Percentiles rank a stretch among this genome's conserved stretches.
Conservation (phyloP, 2,329 filamentous ascomycete species). For the Cladophialophora chaetospira region DNA sequence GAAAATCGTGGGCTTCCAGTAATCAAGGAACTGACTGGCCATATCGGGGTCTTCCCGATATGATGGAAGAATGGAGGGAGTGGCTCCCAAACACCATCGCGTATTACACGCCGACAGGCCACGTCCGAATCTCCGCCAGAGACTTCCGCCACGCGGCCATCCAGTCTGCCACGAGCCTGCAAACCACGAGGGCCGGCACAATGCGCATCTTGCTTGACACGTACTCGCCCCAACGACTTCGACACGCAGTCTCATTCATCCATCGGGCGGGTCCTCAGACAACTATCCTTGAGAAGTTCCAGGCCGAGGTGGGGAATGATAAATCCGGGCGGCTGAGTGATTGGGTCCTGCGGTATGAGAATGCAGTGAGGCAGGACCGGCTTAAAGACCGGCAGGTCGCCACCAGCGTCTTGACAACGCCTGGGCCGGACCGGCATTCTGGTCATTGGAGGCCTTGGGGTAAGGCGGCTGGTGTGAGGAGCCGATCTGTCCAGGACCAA, state of each 20-base stretch:
- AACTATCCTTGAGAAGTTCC: constrained; percentile 1
- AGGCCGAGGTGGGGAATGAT: constrained; percentile 12
- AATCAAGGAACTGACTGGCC: constrained; percentile 37
- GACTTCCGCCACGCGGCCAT: constrained; percentile 20
- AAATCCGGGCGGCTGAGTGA: constrained; percentile 2
- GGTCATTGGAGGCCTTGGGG: constrained; percentile 18
- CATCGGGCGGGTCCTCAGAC: neutral
- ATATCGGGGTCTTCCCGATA: constrained; percentile 43
- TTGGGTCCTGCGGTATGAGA: constrained; percentile 17
- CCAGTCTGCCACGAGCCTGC: constrained; percentile 13
- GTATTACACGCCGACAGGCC: constrained; percentile 44
- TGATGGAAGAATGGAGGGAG: constrained; percentile 52
- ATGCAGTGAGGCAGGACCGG: constrained; percentile 3
- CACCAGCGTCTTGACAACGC: neutral
- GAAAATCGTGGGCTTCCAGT: constrained; percentile 26
- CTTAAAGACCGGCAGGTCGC: constrained; percentile 7
- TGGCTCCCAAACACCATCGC: constrained; percentile 46
- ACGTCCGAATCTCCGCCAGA: constrained; percentile 35
- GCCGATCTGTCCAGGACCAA: neutral
- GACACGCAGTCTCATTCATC: constrained; percentile 14
- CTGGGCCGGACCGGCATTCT: neutral
- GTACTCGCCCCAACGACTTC: constrained; percentile 18
- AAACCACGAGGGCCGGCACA: constrained; percentile 17
- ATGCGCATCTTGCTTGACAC: constrained; percentile 26
- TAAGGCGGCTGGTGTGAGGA: neutral